Base-by-base conservation (phyloP, 2,329 filamentous ascomycete species). In the Gnomoniopsis sp. region DNA sequence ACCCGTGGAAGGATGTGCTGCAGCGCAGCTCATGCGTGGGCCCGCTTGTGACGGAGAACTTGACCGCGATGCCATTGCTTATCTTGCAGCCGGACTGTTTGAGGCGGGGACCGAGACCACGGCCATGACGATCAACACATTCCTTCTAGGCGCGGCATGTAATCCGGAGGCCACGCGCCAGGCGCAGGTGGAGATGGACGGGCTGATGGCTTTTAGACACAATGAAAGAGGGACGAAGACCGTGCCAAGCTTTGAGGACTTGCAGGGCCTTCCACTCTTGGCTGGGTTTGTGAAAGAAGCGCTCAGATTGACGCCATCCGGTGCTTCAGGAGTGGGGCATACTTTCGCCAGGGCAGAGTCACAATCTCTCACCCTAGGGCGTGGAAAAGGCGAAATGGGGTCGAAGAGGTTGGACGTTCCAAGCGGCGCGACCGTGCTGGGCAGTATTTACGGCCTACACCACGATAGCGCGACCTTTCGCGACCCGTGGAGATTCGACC, bases 101-200 rank as follows among this genome's bases (percentile, higher is more conserved):
- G 59, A 61, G 23, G 59, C 59, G 14, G 59, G 59, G 26, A 59
- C 59, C 3, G 59, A 61, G 49, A 61, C 59, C 15, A 61, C 59
- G 4, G 59, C 59, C 23, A 59, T 61, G 59, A 61, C 52, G 6
- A 56, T 59, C n/a, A 22, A 59, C 44, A 59, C 59, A 1, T 59
- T 61, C 15, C 22, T 61, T 11, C 46, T 61, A 14, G 59, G 56
- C 1, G 53, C 59, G 10, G 59, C 59, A 21, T 59, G 48, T 22
- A 55, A 59, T 19, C 53, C 56, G 8, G 30, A 47, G 12, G 26
- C 30, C 19, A 51, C 33, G 3, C 48, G 15, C 22, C 43, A 17
- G 4, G 59, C 56, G 34, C 59, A 59, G 15, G 38, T 34, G 12
- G 59, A 59, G 33, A 56, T 61, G 11, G 57, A 61, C 12, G 7